Conservation (phyloP, 2,329 filamentous ascomycete genomes). For the Microsporum ferrugineum region DNA sequence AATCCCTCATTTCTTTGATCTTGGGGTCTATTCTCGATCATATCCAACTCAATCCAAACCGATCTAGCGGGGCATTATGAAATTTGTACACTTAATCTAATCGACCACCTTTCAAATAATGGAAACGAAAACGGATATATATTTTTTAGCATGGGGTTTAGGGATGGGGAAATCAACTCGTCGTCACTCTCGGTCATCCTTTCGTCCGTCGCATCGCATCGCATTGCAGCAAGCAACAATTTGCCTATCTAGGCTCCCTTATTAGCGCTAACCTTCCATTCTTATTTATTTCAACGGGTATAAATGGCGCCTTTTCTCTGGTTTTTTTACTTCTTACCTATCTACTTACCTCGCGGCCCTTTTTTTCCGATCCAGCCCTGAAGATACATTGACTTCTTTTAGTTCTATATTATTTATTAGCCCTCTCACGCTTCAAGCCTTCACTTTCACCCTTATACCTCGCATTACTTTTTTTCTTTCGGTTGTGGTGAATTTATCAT, state of each 20-base stretch:
- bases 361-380: neutral
- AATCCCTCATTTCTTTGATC: neutral
- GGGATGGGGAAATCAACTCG: neutral
- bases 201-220: neutral
- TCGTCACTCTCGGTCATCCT: neutral
- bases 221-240: neutral
- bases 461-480: neutral
- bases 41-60: neutral
- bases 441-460: neutral
- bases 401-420: neutral
- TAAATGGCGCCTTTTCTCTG: neutral
- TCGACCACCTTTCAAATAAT: slow-evolving; percentile 2
- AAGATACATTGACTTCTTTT: neutral
- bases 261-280: neutral
- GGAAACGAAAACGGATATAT: slow-evolving; percentile 2
- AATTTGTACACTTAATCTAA: slow-evolving; percentile 5
- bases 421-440: neutral
- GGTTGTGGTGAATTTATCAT: neutral
- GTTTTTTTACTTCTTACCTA: neutral
- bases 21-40: neutral
- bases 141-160: slow-evolving; percentile 4
- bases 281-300: neutral
- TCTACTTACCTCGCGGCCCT: neutral
- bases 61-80: neutral
- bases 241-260: neutral